These are phyloP conservation scores for Sedum album DNA, from an alignment of 164 flowering plant genomes.

Conservation along the genomic window DNA sequence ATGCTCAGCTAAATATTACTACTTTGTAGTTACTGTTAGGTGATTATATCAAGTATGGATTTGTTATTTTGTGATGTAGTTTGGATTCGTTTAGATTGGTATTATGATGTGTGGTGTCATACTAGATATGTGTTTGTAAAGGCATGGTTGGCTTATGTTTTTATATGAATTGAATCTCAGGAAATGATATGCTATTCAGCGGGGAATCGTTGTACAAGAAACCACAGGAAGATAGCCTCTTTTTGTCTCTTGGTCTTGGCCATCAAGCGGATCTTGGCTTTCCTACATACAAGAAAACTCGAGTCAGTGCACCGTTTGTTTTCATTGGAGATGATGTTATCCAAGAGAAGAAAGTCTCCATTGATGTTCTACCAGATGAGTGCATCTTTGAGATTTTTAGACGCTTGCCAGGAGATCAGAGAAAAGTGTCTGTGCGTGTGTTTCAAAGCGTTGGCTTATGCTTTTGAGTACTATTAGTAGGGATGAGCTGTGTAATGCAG, in stretches of 20 bases:
- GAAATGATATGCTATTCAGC: conserved; percentile 32
- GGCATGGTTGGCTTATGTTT: neutral
- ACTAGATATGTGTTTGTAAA: neutral
- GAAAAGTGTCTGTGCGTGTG: conserved; percentile 54
- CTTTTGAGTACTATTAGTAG: conserved; percentile 45
- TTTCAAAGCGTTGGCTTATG: conserved; percentile 70
- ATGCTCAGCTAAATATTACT: no score
- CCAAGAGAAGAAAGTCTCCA: conserved; percentile 32
- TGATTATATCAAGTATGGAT: no score
- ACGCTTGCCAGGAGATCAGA: conserved; percentile 47
- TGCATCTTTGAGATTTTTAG: conserved; percentile 72
- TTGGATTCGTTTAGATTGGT: neutral
- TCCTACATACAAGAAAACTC: conserved; percentile 43
- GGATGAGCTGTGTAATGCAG: conserved; percentile 25
- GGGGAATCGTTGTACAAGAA: conserved; percentile 40
- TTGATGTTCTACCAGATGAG: conserved; percentile 72
- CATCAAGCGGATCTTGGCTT: conserved; percentile 37
- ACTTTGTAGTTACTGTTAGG: no score
- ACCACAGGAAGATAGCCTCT: conserved; percentile 36
- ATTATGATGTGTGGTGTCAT: neutral
- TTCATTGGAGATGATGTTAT: conserved; percentile 23
- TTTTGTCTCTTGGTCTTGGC: conserved; percentile 47
- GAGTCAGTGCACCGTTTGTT: conserved; percentile 40
- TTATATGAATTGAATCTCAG: conserved; percentile 16
- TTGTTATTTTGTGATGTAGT: no score